Evolutionary conservation across 176 grass and related monocot genomes (phyloP).

Genomic region (Rhynchospora tenuis): DNA sequence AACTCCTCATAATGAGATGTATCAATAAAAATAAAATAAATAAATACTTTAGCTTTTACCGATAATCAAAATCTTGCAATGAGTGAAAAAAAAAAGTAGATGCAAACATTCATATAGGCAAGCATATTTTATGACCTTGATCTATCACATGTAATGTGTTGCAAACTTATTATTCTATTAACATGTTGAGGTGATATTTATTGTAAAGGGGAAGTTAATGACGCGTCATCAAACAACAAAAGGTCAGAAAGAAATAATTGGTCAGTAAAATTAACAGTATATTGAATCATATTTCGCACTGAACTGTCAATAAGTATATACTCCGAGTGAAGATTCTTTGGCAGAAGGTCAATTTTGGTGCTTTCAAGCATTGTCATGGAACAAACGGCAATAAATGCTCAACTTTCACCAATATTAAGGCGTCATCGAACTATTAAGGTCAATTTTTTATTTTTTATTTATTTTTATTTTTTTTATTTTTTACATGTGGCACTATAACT

Average conservation of each 20-base stretch:
- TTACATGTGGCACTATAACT: not conserved
- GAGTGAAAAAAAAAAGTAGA: not conserved
- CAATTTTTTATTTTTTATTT: no score
- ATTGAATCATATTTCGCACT: not conserved
- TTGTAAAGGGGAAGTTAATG: not conserved
- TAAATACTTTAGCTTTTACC: not conserved
- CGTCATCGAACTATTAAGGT: not conserved
- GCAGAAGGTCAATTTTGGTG: not conserved
- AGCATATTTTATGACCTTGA: not conserved
- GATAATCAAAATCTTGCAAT: not conserved
- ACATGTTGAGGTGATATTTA: not conserved
- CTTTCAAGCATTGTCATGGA: not conserved
- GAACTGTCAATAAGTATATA: not conserved
- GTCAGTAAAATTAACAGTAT: not conserved
- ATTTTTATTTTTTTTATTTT: no score
- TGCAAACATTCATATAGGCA: not conserved
- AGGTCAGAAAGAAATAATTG: not conserved
- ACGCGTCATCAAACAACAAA: not conserved
- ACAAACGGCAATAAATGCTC: not conserved
- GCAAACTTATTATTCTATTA: not conserved
- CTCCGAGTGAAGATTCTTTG: not conserved
- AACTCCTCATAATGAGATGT: not conserved
- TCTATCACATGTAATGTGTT: not conserved
- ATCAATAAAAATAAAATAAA: not conserved
- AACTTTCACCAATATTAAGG: not conserved